Evolutionary conservation across 1,284 basidiomycete species (phyloP).

Genomic region (Fomitopsis pinicola): DNA sequence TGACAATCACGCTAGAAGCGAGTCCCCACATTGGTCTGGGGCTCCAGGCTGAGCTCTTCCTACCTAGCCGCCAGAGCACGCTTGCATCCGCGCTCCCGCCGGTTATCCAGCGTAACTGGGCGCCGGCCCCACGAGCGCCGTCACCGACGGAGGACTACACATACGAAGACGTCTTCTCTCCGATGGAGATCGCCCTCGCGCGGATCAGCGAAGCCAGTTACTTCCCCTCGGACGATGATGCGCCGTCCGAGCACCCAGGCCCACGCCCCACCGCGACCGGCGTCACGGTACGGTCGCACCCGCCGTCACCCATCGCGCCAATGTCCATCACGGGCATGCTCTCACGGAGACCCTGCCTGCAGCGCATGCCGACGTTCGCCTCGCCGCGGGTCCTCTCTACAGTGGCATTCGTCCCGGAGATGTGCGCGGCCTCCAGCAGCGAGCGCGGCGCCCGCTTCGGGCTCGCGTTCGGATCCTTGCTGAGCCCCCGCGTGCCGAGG

Average conservation of each 20-base stretch:
- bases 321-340: not conserved
- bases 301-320: not conserved
- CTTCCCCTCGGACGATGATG: not conserved
- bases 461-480: not conserved
- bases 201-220: not conserved
- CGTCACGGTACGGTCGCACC: not conserved
- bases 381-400: not conserved
- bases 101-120: not conserved
- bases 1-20: not conserved
- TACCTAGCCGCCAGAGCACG: not conserved
- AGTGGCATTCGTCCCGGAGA: not conserved
- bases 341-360: not conserved
- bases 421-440: not conserved
- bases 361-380: not conserved
- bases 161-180: not conserved
- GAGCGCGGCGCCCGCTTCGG: not conserved
- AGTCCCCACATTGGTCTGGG: not conserved
- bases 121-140: not conserved
- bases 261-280: not conserved
- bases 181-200: not conserved
- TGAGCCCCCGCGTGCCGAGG: not conserved
- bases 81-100: not conserved
- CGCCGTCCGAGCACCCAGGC: not conserved
- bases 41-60: not conserved
- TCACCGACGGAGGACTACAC: not conserved